Evolutionary conservation across 164 flowering plant genomes (phyloP).

Genomic region (Paratinospora sagittata): DNA sequence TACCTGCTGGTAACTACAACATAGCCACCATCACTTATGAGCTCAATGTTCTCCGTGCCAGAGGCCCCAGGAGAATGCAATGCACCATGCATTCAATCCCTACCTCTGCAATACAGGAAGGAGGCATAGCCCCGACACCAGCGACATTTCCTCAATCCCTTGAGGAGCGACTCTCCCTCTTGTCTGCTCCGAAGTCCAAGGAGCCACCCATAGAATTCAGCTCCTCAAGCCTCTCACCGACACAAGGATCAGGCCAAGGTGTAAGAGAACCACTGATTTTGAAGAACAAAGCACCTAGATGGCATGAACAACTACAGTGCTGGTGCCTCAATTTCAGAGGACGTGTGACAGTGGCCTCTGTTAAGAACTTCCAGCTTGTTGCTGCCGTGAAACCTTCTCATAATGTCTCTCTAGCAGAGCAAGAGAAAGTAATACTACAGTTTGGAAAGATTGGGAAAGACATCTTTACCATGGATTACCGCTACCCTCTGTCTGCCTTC

Average conservation of each 20-base stretch:
- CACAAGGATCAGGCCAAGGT: constrained; percentile 15
- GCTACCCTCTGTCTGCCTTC: constrained; percentile 56
- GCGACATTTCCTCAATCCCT: constrained; percentile 27
- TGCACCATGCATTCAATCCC: constrained; percentile 74
- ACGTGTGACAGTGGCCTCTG: constrained; percentile 90
- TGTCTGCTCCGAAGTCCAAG: constrained; percentile 21
- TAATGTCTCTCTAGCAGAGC: constrained; percentile 49
- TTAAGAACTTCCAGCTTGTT: constrained; percentile 89
- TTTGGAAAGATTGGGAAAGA: constrained; percentile 93
- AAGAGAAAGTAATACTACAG: constrained; percentile 73
- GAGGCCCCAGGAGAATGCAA: constrained; percentile 87
- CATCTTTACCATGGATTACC: constrained; percentile 53
- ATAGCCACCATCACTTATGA: constrained; percentile 64
- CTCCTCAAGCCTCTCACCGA: constrained; percentile 26
- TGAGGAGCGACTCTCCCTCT: constrained; percentile 30
- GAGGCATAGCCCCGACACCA: constrained; percentile 79
- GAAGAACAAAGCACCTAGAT: constrained; percentile 64
- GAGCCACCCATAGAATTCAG: constrained; percentile 24
- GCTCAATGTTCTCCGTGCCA: constrained; percentile 67
- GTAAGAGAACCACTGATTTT: constrained; percentile 40
- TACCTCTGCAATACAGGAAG: constrained; percentile 56
- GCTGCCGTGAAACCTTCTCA: constrained; percentile 53
- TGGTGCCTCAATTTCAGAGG: constrained; percentile 95
- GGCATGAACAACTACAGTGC: constrained; percentile 46
- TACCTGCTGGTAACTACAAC: constrained; percentile 36